Evolutionary conservation across 257 asterid genomes (phyloP).

Genomic region (Cordia subcordata): DNA sequence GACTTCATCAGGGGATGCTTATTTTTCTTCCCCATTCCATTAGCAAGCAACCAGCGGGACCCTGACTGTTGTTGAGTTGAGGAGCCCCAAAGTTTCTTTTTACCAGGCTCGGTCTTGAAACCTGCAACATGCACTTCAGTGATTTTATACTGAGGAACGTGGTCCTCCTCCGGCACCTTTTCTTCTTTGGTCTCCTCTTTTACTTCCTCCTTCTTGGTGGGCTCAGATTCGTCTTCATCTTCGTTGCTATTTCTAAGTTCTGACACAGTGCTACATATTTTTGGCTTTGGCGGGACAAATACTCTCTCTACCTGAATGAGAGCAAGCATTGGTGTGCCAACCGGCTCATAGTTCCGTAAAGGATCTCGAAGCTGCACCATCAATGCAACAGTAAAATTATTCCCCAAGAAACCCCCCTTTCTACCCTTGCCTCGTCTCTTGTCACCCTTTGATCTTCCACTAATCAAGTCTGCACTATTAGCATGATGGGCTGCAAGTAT

Average conservation of each 20-base stretch:
- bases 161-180: constrained; percentile 39
- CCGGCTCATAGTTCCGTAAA: constrained; percentile 75
- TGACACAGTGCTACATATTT: constrained; percentile 56
- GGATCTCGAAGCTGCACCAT: constrained; percentile 99
- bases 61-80: constrained; percentile 74
- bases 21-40: constrained; percentile 98
- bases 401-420: constrained; percentile 77
- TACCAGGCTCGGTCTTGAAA: constrained; percentile 54
- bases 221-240: constrained; percentile 32
- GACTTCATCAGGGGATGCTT: constrained; percentile 77
- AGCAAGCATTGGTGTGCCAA: constrained; percentile 95
- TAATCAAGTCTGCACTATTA: constrained; percentile 51
- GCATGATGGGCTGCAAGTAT: constrained; percentile 95
- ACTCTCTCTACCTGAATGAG: constrained; percentile 94
- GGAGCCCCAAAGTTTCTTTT: constrained; percentile 87
- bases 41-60: constrained; percentile 95
- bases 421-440: constrained; percentile 64
- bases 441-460: constrained; percentile 70
- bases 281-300: constrained; percentile 87
- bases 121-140: constrained; percentile 87
- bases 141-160: constrained; percentile 64
- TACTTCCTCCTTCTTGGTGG: constrained; percentile 19
- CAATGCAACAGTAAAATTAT: constrained; percentile 86
- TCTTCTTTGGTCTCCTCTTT: constrained; percentile 42
- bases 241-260: constrained; percentile 27